phyloP scores from a whole-genome alignment of 305 asterid genomes.

The Coffea humblotiana region DNA sequence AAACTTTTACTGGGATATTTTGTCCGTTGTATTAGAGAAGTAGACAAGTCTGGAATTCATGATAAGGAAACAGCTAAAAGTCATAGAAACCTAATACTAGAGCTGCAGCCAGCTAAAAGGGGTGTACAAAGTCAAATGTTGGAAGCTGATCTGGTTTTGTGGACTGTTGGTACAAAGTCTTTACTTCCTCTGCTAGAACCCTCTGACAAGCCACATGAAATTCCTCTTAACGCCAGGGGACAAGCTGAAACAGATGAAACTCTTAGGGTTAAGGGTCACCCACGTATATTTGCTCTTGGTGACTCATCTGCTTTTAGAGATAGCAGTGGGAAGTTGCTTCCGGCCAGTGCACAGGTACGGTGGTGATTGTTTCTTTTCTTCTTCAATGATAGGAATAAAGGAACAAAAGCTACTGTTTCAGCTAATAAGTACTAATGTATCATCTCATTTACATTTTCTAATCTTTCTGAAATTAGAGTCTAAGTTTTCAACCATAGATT shows the following conservation, averaged over 20 bases:
- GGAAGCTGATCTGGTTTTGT: constrained; percentile 77
- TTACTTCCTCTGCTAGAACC: constrained; percentile 59
- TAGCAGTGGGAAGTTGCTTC: constrained; percentile 74
- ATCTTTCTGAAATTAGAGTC: background rate
- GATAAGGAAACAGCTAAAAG: constrained; percentile 34
- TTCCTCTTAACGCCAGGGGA: constrained; percentile 87
- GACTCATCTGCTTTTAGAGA: constrained; percentile 88
- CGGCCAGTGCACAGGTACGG: constrained; percentile 90
- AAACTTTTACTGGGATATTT: constrained; percentile 78
- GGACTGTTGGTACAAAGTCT: constrained; percentile 93
- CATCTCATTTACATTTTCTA: background rate
- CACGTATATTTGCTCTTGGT: constrained; percentile 89
- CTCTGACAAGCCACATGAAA: constrained; percentile 44
- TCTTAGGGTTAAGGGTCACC: constrained; percentile 88
- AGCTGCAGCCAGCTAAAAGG: constrained; percentile 82
- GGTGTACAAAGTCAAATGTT: constrained; percentile 51
- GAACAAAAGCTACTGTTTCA: background rate
- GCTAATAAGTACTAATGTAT: background rate
- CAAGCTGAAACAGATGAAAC: constrained; percentile 99
- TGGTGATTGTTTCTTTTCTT: constrained; percentile 4
- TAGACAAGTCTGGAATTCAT: constrained; percentile 29
- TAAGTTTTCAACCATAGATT: background rate
- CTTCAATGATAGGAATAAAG: background rate
- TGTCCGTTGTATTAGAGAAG: constrained; percentile 65
- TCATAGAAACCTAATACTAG: constrained; percentile 50